Conservation (phyloP, 2,329 filamentous ascomycete genomes). For the Oidium heveae region DNA sequence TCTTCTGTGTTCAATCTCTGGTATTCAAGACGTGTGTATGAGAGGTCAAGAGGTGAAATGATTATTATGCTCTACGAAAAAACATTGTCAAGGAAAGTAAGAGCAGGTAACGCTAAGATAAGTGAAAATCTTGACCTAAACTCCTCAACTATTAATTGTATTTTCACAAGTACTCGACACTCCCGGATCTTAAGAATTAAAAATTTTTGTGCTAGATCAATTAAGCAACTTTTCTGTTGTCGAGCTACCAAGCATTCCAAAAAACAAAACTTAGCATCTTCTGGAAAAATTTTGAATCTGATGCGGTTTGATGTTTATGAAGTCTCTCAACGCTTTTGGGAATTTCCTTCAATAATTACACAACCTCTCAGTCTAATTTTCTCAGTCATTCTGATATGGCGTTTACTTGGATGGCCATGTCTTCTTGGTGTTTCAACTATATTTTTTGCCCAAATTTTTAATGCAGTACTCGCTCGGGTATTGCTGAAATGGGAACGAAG, state of each 20-base stretch:
- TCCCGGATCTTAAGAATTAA: neutral
- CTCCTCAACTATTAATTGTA: slow-evolving; percentile 2
- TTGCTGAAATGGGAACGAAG: slow-evolving; percentile 44
- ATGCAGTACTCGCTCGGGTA: slow-evolving; percentile 37
- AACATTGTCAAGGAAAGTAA: slow-evolving; percentile 13
- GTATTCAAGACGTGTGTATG: slow-evolving; percentile 66
- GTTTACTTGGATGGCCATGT: slow-evolving; percentile 57
- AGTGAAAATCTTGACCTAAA: slow-evolving; percentile 3
- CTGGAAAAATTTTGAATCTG: slow-evolving; percentile 75
- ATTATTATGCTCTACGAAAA: slow-evolving; percentile 70
- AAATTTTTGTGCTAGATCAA: neutral
- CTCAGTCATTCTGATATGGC: slow-evolving; percentile 48
- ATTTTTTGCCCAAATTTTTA: slow-evolving; percentile 40
- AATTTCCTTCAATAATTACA: slow-evolving; percentile 50
- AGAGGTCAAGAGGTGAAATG: slow-evolving; percentile 63
- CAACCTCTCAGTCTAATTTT: slow-evolving; percentile 56
- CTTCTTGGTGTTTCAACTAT: slow-evolving; percentile 49
- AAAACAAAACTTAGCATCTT: slow-evolving; percentile 36
- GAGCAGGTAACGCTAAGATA: slow-evolving; percentile 10
- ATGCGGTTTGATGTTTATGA: slow-evolving; percentile 61
- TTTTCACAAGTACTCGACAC: neutral
- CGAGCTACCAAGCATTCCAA: neutral
- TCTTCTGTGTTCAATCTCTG: slow-evolving; percentile 45
- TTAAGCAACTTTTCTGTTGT: neutral
- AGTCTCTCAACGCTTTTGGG: slow-evolving; percentile 63